Conservation (phyloP, 495 filamentous ascomycete genomes). For the Acidiella bohemica region DNA sequence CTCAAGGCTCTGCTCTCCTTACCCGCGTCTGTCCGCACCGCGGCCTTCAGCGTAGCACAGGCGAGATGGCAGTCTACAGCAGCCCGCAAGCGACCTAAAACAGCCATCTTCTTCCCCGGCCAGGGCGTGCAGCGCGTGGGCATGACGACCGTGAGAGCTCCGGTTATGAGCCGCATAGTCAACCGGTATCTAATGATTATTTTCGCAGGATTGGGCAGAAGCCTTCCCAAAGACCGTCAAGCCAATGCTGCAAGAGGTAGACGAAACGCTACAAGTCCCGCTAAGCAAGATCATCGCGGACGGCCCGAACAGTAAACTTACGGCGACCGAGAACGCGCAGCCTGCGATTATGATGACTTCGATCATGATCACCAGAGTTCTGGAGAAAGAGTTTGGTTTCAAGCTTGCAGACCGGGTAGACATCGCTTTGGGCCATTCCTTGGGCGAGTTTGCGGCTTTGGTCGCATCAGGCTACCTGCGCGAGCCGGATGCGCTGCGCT, state of each 20-base stretch:
- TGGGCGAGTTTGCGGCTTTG: conserved; percentile 91
- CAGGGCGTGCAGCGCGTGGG: conserved; percentile 73
- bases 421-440: conserved; percentile 76
- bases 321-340: conserved; percentile 75
- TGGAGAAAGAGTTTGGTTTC: conserved; percentile 77
- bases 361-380: conserved; percentile 74
- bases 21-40: conserved; percentile 7
- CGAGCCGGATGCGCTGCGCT: conserved; percentile 60
- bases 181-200: too few relatives aligned
- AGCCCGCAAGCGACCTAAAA: conserved; percentile 24
- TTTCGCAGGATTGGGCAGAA: conserved; percentile 68
- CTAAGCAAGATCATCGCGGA: conserved; percentile 67
- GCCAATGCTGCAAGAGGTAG: conserved; percentile 69
- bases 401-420: conserved; percentile 52
- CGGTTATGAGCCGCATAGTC: background rate
- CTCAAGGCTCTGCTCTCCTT: conserved; percentile 8
- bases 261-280: conserved; percentile 51
- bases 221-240: conserved; percentile 63
- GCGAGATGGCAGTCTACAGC: conserved; percentile 11
- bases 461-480: conserved; percentile 66
- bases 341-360: conserved; percentile 93
- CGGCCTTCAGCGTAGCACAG: background rate
- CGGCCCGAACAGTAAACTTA: conserved; percentile 62
- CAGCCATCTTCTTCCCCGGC: conserved; percentile 34
- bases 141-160: conserved; percentile 45